These are phyloP conservation scores for Dendrocalamus sinicus DNA, from an alignment of 176 grass and related monocot species.

Conservation along the genomic window DNA sequence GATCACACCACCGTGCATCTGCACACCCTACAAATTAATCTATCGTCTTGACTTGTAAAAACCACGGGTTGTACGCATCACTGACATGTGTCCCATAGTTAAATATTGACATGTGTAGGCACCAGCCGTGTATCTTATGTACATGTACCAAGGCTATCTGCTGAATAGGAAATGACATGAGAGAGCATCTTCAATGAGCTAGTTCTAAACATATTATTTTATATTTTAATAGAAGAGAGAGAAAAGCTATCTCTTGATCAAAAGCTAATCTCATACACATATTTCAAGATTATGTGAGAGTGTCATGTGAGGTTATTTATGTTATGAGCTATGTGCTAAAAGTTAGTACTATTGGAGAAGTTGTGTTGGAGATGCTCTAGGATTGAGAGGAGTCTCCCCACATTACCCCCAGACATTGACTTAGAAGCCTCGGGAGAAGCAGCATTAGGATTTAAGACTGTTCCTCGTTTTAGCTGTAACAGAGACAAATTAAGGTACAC, in stretches of 20 bases:
- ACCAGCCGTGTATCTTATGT: constrained; percentile 2
- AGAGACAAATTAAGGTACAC: constrained; percentile 54
- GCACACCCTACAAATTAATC: constrained; percentile 40
- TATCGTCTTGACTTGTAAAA: constrained; percentile 26
- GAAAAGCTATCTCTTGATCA: too few relatives aligned
- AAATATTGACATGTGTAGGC: constrained; percentile 2
- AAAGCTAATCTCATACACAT: too few relatives aligned
- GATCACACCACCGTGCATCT: constrained; percentile 53
- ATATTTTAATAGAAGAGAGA: too few relatives aligned
- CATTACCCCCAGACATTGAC: constrained; percentile 83
- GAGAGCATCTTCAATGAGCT: too few relatives aligned
- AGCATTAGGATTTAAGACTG: constrained; percentile 68
- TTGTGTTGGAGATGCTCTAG: too few relatives aligned
- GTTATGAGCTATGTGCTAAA: too few relatives aligned
- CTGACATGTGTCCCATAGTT: constrained; percentile 38
- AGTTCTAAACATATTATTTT: too few relatives aligned
- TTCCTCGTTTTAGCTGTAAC: constrained; percentile 49
- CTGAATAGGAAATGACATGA: constrained; percentile 50
- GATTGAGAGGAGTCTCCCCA: constrained; percentile 49
- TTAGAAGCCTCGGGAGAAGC: constrained; percentile 61
- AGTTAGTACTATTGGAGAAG: too few relatives aligned
- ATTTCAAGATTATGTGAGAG: too few relatives aligned
- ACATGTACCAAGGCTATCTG: constrained; percentile 14
- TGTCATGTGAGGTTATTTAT: too few relatives aligned
- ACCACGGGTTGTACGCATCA: not conserved